Evolutionary conservation across 176 grass and related monocot genomes (phyloP).

Genomic region (Ampelocalamus luodianensis): DNA sequence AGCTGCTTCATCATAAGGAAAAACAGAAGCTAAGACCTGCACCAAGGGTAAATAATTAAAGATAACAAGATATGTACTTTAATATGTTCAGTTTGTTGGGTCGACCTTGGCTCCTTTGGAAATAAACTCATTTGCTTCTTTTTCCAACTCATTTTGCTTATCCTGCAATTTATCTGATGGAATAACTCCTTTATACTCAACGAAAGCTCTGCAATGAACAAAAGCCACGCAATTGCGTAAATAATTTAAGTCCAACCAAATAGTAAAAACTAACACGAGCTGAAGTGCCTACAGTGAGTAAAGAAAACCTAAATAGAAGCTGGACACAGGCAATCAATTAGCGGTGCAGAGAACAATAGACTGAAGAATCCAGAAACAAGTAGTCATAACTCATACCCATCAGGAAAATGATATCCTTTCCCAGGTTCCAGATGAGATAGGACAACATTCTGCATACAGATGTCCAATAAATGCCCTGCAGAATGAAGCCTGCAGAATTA

Average conservation of each 20-base stretch:
- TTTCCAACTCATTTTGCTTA: slow-evolving; percentile 70
- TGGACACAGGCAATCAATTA: not conserved
- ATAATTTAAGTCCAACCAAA: slow-evolving; percentile 18
- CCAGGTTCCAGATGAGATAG: slow-evolving; percentile 67
- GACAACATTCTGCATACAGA: slow-evolving; percentile 62
- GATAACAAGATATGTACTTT: not conserved
- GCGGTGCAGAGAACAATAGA: not conserved
- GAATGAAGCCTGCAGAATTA: slow-evolving; percentile 79
- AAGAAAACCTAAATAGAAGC: not conserved
- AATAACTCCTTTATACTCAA: slow-evolving; percentile 84
- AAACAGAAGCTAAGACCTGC: slow-evolving; percentile 74
- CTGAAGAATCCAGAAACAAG: not conserved
- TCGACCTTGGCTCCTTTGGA: slow-evolving; percentile 66
- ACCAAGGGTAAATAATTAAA: slow-evolving; percentile 29
- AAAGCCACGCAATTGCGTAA: not conserved
- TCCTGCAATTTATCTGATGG: slow-evolving; percentile 58
- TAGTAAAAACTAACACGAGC: slow-evolving; percentile 15
- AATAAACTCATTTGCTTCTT: slow-evolving; percentile 75
- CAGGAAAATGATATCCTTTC: slow-evolving; percentile 84
- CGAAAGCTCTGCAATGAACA: slow-evolving; percentile 53
- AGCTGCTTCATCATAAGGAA: slow-evolving; percentile 75
- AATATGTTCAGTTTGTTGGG: not conserved
- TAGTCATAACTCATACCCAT: slow-evolving; percentile 78
- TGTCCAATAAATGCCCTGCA: slow-evolving; percentile 89
- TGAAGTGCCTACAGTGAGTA: not conserved